Base-by-base conservation (phyloP, 2,329 filamentous ascomycete genomes). In the Phialophora expanda region DNA sequence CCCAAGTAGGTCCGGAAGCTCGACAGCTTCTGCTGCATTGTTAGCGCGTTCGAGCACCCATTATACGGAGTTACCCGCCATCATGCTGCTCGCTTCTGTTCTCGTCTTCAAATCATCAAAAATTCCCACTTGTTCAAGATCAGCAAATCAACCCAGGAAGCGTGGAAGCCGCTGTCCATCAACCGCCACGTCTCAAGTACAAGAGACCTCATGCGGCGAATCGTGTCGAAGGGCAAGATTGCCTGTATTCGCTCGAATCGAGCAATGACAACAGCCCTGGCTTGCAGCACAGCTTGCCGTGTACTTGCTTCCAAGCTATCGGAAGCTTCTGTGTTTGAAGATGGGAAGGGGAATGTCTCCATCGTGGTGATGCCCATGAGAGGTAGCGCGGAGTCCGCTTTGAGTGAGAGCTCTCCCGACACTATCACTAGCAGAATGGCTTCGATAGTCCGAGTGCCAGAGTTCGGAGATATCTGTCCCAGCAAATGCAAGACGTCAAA, bases 391-490 rank as follows among this genome's bases (percentile, higher is more conserved):
- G 5, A 5, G 17, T 46, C n/a, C 5, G 12, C n/a, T 14, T 17
- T 48, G 2, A 46, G 38, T 26, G 46, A 61, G 14, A 60, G 56
- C 20, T 60, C 62, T 3, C 62, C 56, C 12, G 62, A 53, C 12
- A 64, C 22, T 20, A 64, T 64, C 5, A 64, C 12, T 9, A 64
- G 48, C 26, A 64, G 32, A 30, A 60, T 64, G 4, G 56, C 56
- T 38, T 64, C 62, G 34, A 60, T 64, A 17, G 46, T 64, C 32
- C 62, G 56, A 48, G 62, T 64, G 24, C 62, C 62, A n/a, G 62
- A 60, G 22, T 12, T 51, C 46, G 28, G 28, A 6, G 26, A 54
- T 32, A 55, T 64, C 46, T 55, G 28, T 24, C 30, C 17, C 34
- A 64, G 32, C 20, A 64, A 44, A 9, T 34, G 32, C 24, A 64